Evolutionary conservation across 2,329 filamentous ascomycete genomes (phyloP).

Genomic region (Eutypella sp.): DNA sequence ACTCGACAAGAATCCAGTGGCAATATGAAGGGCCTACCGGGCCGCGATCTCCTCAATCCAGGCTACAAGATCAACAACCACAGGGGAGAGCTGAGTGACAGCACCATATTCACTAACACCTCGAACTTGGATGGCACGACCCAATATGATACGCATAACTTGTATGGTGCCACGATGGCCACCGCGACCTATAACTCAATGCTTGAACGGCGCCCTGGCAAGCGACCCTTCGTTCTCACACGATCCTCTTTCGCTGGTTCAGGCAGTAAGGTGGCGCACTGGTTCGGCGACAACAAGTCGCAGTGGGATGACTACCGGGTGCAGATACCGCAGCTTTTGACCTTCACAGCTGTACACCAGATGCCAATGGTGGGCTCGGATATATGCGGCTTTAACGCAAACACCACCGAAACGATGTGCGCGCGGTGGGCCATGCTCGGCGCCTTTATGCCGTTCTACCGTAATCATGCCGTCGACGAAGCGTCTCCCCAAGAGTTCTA

Average conservation of each 20-base stretch:
- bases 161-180: conserved; percentile 63
- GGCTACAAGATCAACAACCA: conserved; percentile 54
- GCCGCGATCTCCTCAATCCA: conserved; percentile 54
- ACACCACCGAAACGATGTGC: conserved; percentile 59
- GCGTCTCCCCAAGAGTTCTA: conserved; percentile 54
- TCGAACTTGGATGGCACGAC: conserved; percentile 53
- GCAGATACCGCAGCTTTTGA: conserved; percentile 43
- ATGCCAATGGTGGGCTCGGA: conserved; percentile 54
- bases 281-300: conserved; percentile 40
- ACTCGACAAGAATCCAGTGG: conserved; percentile 11
- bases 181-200: conserved; percentile 51
- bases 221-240: conserved; percentile 58
- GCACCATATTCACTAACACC: conserved; percentile 54
- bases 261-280: conserved; percentile 48
- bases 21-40: conserved; percentile 47
- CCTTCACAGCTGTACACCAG: conserved; percentile 47
- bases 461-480: conserved; percentile 56
- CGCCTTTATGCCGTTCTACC: conserved; percentile 65
- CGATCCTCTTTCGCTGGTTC: conserved; percentile 61
- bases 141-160: conserved; percentile 63
- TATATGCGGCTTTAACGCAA: conserved; percentile 59
- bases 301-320: conserved; percentile 44
- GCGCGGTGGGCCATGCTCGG: conserved; percentile 63
- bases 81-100: conserved; percentile 32
- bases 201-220: conserved; percentile 47